Conservation (phyloP, 1,284 basidiomycete genomes). For the Salmacisia buchloeana region DNA sequence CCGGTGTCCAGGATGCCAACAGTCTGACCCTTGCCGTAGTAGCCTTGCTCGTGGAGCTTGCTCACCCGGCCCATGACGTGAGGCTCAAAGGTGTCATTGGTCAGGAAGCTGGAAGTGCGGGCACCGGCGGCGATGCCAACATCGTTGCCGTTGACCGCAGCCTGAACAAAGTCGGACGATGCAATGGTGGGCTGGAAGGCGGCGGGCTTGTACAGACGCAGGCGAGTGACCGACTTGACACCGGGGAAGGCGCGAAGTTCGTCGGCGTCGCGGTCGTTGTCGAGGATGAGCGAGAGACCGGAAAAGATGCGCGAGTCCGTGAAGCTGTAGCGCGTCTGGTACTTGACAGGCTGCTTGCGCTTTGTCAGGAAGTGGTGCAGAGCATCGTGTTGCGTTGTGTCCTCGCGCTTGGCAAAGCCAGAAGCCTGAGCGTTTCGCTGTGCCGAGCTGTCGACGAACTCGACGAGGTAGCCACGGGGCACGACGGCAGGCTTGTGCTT, state of each 20-base stretch:
- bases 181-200: slow-evolving; percentile 26
- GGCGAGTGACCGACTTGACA: slow-evolving; percentile 26
- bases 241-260: slow-evolving; percentile 22
- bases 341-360: slow-evolving; percentile 19
- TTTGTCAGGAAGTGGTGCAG: slow-evolving; percentile 26
- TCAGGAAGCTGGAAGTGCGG: slow-evolving; percentile 4
- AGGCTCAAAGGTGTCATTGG: slow-evolving; percentile 30
- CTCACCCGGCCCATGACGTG: slow-evolving; percentile 52
- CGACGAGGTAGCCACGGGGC: slow-evolving; percentile 1
- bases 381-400: slow-evolving; percentile 20
- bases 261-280: slow-evolving; percentile 27
- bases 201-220: slow-evolving; percentile 23
- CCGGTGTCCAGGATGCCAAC: slow-evolving; percentile 57
- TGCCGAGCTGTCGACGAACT: slow-evolving; percentile 3
- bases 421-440: background rate
- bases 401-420: slow-evolving; percentile 1
- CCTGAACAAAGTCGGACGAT: slow-evolving; percentile 25
- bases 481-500: slow-evolving; percentile 1
- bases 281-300: slow-evolving; percentile 27
- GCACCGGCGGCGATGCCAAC: slow-evolving; percentile 11
- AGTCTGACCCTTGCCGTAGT: slow-evolving; percentile 57
- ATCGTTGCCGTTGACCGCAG: slow-evolving; percentile 14
- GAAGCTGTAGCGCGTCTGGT: slow-evolving; percentile 29
- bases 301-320: slow-evolving; percentile 29
- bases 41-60: slow-evolving; percentile 57